Base-by-base conservation (phyloP, 148 eudicot genomes). In the Heliamphora exappendiculata region DNA sequence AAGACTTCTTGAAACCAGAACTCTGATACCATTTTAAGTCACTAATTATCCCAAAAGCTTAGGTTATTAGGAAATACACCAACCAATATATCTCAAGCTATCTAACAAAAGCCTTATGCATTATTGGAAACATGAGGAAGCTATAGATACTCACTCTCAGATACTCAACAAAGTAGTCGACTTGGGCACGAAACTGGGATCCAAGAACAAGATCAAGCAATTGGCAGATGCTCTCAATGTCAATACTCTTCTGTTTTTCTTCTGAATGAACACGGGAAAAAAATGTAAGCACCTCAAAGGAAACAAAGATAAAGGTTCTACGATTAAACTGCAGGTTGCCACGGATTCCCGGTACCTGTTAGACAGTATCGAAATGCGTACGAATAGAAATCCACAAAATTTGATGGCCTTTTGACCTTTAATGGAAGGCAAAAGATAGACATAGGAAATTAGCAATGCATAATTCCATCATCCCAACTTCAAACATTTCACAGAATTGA, bases 211-310 rank as follows among this genome's bases (percentile, higher is more conserved):
- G 95, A 83, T 92, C 96, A 86, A 94, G 83, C 71, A 94, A 83
- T 74, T 89, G 86, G 84, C 98, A 94, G 33, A 94, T 86, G 81
- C 92, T 90, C 78, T 92, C 98, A 72, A 92, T 94, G 78, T 94
- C 98, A 59, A 94, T 85, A 84, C 89, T 90, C 84, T 94, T 94
- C 85, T 94, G 98, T 75, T 90, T 94, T 80, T 94, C 98, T 89
- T 94, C 98, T 94, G 81, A 81, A 64, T 45, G 67, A 74, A 33
- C 33, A 78, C 29, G 26, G 76, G 50, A 31, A 77, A 57, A 41
- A 66, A 62, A 57, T 22, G 44, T 58, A 77, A 62, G 49, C 55
- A 77, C 70, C 53, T 62, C 45, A 68, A 29, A 47, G 41, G 16
- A 13, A 45, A 67, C 31, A 33, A 47, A 16, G 42, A 16, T 26